Percentiles rank a stretch among this genome's conserved stretches.
Evolutionary conservation across 148 eudicot species (phyloP).

Genomic region (Gaultheria prostrata): DNA sequence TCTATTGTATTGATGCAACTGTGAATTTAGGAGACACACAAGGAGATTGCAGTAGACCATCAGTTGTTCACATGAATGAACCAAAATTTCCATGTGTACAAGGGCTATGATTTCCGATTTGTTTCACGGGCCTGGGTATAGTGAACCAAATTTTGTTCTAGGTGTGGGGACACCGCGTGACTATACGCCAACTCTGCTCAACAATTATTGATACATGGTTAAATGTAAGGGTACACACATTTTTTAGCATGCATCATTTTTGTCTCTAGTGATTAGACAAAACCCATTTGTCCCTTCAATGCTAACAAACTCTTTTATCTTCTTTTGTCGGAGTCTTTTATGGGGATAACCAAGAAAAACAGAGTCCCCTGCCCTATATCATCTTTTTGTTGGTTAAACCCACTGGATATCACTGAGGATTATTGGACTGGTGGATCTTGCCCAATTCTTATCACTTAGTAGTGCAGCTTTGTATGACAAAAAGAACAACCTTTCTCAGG

Average conservation of each 20-base stretch:
- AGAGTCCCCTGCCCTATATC: background rate
- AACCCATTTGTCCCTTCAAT: background rate
- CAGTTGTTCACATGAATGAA: too few species aligned
- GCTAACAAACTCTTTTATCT: background rate
- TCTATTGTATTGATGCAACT: background rate
- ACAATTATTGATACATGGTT: background rate
- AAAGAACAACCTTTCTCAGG: slow-evolving; percentile 26
- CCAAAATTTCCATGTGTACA: too few species aligned
- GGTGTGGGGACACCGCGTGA: background rate
- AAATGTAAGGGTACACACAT: background rate
- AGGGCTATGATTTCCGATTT: too few species aligned
- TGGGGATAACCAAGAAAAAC: slow-evolving; percentile 16
- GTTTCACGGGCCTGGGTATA: too few species aligned
- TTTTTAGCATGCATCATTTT: background rate
- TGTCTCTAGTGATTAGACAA: background rate
- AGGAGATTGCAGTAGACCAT: background rate
- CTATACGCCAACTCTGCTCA: background rate
- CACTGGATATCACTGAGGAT: slow-evolving; percentile 25
- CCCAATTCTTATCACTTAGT: slow-evolving; percentile 25
- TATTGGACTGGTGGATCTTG: slow-evolving; percentile 18
- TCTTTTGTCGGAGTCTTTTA: background rate
- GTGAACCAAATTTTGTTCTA: too few species aligned
- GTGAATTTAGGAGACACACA: background rate
- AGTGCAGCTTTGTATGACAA: slow-evolving; percentile 23
- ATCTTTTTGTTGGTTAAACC: slow-evolving; percentile 28